These are phyloP conservation scores for Phaffia rhodozyma DNA, from an alignment of 1,284 basidiomycete genomes.

Conservation along the genomic window DNA sequence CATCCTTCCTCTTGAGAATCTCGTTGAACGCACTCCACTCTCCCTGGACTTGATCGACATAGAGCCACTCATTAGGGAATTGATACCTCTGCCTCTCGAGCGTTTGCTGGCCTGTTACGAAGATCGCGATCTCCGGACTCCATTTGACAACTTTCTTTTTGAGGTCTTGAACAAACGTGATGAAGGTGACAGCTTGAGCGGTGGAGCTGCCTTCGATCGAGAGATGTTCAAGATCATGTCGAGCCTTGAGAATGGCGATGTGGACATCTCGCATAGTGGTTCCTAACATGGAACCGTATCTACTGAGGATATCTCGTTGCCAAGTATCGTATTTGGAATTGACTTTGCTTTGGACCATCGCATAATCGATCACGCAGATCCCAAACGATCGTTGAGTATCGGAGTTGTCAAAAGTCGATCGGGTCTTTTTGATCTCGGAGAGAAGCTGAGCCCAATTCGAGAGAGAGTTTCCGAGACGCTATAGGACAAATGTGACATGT, in stretches of 20 bases:
- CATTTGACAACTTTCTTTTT: constrained; percentile 94
- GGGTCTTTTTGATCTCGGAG: constrained; percentile 89
- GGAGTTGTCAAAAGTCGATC: constrained; percentile 91
- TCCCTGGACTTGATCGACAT: constrained; percentile 90
- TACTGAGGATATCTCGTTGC: constrained; percentile 85
- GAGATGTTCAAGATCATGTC: constrained; percentile 86
- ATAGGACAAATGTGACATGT: background rate
- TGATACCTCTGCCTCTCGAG: constrained; percentile 93
- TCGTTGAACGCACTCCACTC: constrained; percentile 99
- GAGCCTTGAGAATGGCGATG: constrained; percentile 75
- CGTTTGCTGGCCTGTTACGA: constrained; percentile 88
- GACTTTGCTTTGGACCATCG: constrained; percentile 91
- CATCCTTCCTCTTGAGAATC: constrained; percentile 94
- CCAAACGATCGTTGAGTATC: constrained; percentile 86
- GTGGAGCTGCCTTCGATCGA: constrained; percentile 59
- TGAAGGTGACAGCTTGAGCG: constrained; percentile 94
- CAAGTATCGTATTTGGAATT: constrained; percentile 97
- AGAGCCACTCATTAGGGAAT: constrained; percentile 94
- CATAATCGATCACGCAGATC: constrained; percentile 90
- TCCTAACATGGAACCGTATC: constrained; percentile 85
- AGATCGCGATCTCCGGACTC: constrained; percentile 93
- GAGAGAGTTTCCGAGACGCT: constrained; percentile 78
- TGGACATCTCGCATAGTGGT: constrained; percentile 95
- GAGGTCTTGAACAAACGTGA: constrained; percentile 97
- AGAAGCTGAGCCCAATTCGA: constrained; percentile 88